Evolutionary conservation across 495 filamentous ascomycete species (phyloP), one percentile per base, ranked within the genome.

Genomic region (Acidiella bohemica): DNA sequence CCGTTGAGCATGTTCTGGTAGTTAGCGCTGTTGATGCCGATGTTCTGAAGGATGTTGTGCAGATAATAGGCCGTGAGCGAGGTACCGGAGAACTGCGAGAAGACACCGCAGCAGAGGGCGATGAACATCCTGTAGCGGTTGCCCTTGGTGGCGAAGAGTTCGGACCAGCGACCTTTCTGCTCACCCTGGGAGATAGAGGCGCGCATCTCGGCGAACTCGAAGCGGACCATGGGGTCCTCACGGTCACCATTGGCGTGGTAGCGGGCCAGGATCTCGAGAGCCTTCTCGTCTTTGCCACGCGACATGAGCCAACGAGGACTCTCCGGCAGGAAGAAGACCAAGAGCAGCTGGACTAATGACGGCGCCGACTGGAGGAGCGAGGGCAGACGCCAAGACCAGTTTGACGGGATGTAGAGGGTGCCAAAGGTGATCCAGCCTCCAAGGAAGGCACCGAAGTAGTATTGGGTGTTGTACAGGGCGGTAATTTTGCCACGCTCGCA

Each of bases 401-500:
- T 31, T 6, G 22, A 32, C 5, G 9, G 9, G 26, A 32, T 32
- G 25, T 27, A 11, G 13, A 31, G 37, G 6, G 37, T 40, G 12
- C 37, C 37, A 18, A 40, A 40, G 7, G 37, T 40, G 21, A 40
- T 31, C 37, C 37, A 40, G 23, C 22, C 37, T 31, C 22, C 37
- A n/a, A 31, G 13, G 25, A 40, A 32, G 21, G 37, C 21, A 8
- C 37, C 37, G 31, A 40, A 31, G 37, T 40, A 40, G 37, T 32
- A 40, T 18, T 31, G 22, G 5, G 22, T 32, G 37, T 31, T 40
- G 37, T 78, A 81, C 3, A 80, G 62, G 19, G 74, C 76, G 2
- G 74, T 80, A 46, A 82, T 50, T 26, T 76, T 66, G 9, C 72
- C 63, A 45, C 76, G 72, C 50, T 81, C 75, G 51, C 73, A 77